Conservation (phyloP, 2,329 filamentous ascomycete genomes). For the Zopfia rhizophila region DNA sequence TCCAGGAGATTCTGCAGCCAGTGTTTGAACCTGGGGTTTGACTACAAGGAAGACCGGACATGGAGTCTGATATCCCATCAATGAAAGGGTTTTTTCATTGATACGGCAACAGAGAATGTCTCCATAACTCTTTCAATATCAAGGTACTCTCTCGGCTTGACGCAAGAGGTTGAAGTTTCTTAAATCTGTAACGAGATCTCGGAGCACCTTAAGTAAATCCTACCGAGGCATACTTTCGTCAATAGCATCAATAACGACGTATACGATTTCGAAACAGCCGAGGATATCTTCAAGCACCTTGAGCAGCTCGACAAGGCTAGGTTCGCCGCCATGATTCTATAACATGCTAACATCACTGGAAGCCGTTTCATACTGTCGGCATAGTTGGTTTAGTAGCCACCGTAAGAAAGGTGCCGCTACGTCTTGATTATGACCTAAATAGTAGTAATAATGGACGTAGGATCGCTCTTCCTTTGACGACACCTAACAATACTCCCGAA, state of each 20-base stretch:
- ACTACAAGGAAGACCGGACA: no score
- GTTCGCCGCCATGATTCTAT: slow-evolving; percentile 4
- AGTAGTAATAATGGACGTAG: slow-evolving; percentile 16
- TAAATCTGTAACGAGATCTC: slow-evolving; percentile 2
- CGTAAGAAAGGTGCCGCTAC: slow-evolving; percentile 14
- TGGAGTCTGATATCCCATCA: no score
- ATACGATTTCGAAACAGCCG: slow-evolving; percentile 7
- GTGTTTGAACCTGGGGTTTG: no score
- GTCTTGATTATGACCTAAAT: slow-evolving; percentile 17
- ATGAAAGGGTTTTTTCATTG: no score
- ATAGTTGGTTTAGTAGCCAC: slow-evolving; percentile 12
- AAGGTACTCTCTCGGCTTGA: background rate
- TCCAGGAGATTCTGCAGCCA: no score
- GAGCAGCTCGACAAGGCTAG: slow-evolving; percentile 2
- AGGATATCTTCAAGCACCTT: slow-evolving; percentile 3
- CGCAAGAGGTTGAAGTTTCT: slow-evolving; percentile 2
- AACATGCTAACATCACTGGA: background rate
- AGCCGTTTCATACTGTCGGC: slow-evolving; percentile 5
- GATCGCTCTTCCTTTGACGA: background rate
- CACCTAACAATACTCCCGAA: background rate
- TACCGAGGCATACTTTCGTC: slow-evolving; percentile 16
- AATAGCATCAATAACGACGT: slow-evolving; percentile 13
- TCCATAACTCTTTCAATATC: no score
- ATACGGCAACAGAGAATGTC: no score
- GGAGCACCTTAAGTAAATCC: slow-evolving; percentile 7